Conservation (phyloP, 2,329 filamentous ascomycete genomes). For the Diaporthe sp. region DNA sequence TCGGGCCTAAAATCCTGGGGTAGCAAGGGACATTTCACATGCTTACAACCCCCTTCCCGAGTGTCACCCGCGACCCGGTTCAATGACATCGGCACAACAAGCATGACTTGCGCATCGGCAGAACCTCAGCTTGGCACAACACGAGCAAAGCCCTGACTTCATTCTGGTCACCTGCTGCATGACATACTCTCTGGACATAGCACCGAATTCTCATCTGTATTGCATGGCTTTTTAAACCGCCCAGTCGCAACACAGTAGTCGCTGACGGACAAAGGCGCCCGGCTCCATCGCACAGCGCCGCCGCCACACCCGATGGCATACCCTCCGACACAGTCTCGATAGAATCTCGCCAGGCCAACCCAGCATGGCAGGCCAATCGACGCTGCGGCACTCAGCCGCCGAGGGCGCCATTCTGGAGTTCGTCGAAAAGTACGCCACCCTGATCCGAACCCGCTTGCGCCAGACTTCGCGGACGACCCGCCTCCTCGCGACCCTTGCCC, state of each 20-base stretch:
- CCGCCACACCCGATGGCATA: conserved; percentile 28
- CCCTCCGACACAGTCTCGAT: not conserved
- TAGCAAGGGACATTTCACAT: conserved; percentile 33
- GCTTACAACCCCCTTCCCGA: conserved; percentile 11
- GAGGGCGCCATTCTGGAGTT: conserved; percentile 78
- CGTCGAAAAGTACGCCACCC: conserved; percentile 69
- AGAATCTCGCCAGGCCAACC: conserved; percentile 29
- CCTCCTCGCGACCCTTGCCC: conserved; percentile 80
- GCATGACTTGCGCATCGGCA: conserved; percentile 10
- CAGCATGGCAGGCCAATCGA: conserved; percentile 89
- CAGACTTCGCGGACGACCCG: conserved; percentile 78
- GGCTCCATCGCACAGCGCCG: conserved; percentile 23
- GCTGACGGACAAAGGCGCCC: not conserved
- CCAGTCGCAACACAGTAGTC: not conserved
- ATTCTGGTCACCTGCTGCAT: not conserved
- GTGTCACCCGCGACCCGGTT: not conserved
- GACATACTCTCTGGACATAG: not conserved
- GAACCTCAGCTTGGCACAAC: conserved; percentile 35
- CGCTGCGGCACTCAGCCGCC: conserved; percentile 74
- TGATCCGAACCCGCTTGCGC: conserved; percentile 68
- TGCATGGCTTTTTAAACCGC: not conserved
- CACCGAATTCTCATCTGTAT: not conserved
- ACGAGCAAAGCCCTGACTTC: not conserved
- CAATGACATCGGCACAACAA: conserved; percentile 30
- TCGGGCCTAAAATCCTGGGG: conserved; percentile 27